Percentiles rank a stretch among this genome's conserved stretches.
Evolutionary conservation across 2,329 filamentous ascomycete species (phyloP).

Genomic region (Fusarium sp.): DNA sequence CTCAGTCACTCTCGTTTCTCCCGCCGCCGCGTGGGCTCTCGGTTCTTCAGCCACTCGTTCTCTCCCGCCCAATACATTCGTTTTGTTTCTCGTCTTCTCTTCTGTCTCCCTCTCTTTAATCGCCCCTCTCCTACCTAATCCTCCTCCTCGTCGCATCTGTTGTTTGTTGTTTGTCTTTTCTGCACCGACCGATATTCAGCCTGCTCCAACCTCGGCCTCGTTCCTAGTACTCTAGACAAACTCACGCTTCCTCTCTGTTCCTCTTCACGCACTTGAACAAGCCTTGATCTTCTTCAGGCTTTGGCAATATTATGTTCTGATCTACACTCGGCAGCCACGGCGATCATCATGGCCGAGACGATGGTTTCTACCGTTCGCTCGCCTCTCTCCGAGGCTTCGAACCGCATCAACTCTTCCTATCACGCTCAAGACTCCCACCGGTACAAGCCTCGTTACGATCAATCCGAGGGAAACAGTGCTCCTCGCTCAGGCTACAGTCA

Average conservation of each 20-base stretch:
- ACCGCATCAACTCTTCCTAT: constrained; percentile 59
- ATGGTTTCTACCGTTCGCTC: constrained; percentile 49
- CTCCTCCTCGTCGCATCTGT: constrained; percentile 4
- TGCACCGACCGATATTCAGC: neutral
- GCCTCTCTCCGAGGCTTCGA: constrained; percentile 61
- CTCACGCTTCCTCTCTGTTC: constrained; percentile 19
- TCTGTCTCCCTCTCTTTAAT: constrained; percentile 10
- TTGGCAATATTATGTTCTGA: constrained; percentile 52
- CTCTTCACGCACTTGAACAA: constrained; percentile 18
- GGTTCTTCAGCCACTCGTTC: constrained; percentile 17
- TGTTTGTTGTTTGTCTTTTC: constrained; percentile 18
- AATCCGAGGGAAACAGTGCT: constrained; percentile 29
- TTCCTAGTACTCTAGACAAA: constrained; percentile 2
- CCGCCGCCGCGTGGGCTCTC: constrained; percentile 16
- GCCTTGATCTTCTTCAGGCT: constrained; percentile 12
- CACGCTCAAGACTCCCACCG: constrained; percentile 42
- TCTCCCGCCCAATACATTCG: constrained; percentile 11
- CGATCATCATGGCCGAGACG: constrained; percentile 49
- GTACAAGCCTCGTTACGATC: constrained; percentile 48
- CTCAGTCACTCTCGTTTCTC: constrained; percentile 20
- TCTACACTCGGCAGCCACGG: constrained; percentile 29
- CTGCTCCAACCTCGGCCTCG: constrained; percentile 8
- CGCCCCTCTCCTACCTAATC: constrained; percentile 1
- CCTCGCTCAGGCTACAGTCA: constrained; percentile 27
- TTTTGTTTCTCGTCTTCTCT: constrained; percentile 25